These are phyloP conservation scores for Fusarium papillatum DNA, from an alignment of 2,329 filamentous ascomycete species.

Conservation along the genomic window DNA sequence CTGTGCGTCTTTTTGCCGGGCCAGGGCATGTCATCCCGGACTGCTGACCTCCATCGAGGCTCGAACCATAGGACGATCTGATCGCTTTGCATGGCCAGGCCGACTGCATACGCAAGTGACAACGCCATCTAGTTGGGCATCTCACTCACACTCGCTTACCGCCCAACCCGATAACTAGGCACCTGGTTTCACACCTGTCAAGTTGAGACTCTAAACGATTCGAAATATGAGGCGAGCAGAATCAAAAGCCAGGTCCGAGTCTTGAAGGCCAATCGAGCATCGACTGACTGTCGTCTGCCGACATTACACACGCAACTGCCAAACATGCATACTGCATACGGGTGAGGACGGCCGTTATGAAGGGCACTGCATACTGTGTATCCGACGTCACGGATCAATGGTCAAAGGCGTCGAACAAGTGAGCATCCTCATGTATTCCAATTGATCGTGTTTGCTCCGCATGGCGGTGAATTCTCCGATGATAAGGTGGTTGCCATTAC, in stretches of 20 bases:
- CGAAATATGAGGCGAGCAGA: conserved; percentile 28
- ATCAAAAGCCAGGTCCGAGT: conserved; percentile 11
- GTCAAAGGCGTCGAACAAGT: not conserved
- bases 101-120: conserved; percentile 35
- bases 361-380: conserved; percentile 11
- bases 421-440: conserved; percentile 2
- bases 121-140: conserved; percentile 29
- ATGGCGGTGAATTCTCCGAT: not conserved
- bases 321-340: conserved; percentile 18
- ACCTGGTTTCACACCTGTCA: conserved; percentile 9
- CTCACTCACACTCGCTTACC: conserved; percentile 32
- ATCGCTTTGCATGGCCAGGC: conserved; percentile 32
- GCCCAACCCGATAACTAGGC: conserved; percentile 21
- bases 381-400: conserved; percentile 12
- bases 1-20: conserved; percentile 23
- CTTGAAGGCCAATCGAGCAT: not conserved
- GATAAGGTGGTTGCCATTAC: not conserved
- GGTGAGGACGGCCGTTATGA: conserved; percentile 13
- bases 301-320: conserved; percentile 14
- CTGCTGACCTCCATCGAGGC: conserved; percentile 31
- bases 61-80: conserved; percentile 38
- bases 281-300: conserved; percentile 1
- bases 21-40: conserved; percentile 25
- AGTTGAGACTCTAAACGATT: conserved; percentile 5
- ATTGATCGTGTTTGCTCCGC: not conserved